These are phyloP conservation scores for Bodo saltans DNA, from an alignment of 78 protist species.

Conservation along the genomic window DNA sequence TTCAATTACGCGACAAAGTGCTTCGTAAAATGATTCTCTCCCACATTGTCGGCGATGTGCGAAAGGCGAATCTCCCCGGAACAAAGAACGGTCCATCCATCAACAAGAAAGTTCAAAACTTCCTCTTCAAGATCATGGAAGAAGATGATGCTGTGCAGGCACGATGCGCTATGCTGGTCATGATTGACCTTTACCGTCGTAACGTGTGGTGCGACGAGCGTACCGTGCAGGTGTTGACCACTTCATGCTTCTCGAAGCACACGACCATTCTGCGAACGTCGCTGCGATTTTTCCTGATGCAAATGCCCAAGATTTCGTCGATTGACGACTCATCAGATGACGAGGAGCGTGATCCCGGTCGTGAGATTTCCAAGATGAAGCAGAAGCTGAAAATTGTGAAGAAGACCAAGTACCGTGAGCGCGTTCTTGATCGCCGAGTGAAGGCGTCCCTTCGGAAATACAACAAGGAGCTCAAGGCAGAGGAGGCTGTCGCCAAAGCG, in stretches of 20 bases:
- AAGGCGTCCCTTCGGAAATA: background rate
- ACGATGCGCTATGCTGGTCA: constrained; percentile 61
- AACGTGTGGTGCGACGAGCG: constrained; percentile 51
- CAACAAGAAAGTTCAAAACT: constrained; percentile 70
- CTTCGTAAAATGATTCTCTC: constrained; percentile 48
- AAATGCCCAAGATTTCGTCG: background rate
- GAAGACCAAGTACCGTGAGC: constrained; percentile 23
- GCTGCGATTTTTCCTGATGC: constrained; percentile 61
- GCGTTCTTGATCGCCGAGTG: background rate
- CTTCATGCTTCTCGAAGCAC: constrained; percentile 60
- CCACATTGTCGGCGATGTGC: constrained; percentile 71
- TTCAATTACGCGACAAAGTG: constrained; percentile 66
- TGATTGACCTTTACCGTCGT: constrained; percentile 73
- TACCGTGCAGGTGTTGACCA: constrained; percentile 77
- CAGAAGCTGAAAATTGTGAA: background rate
- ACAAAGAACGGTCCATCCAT: constrained; percentile 46
- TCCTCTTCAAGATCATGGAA: constrained; percentile 63
- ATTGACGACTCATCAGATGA: constrained; percentile 42
- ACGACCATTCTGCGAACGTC: constrained; percentile 55
- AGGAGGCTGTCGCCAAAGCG: constrained; percentile 7
- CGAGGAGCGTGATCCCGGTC: constrained; percentile 24
- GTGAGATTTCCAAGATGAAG: background rate
- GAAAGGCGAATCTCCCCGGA: constrained; percentile 46
- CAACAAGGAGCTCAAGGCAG: constrained; percentile 18
- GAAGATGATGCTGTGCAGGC: constrained; percentile 59